Percentiles rank a stretch among this genome's conserved stretches.
Evolutionary conservation across 257 asterid genomes (phyloP).

Genomic region (Cinchona pubescens): DNA sequence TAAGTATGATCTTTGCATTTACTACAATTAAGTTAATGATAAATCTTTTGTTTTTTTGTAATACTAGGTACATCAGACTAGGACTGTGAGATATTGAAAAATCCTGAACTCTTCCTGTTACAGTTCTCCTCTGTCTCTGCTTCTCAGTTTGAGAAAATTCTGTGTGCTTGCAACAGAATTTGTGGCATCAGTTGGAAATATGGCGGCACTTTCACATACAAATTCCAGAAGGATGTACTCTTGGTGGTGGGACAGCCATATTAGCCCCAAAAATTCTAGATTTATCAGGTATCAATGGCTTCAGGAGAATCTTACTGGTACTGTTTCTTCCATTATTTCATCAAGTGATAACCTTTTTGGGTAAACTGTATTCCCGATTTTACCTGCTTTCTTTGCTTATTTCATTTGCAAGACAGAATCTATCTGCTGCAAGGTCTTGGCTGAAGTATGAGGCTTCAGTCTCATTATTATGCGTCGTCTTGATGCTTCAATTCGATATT

Average conservation of each 20-base stretch:
- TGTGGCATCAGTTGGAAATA: slow-evolving; percentile 27
- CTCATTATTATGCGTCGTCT: not conserved
- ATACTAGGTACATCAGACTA: slow-evolving; percentile 27
- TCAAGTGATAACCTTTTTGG: not conserved
- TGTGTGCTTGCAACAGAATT: slow-evolving; percentile 20
- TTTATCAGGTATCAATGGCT: no score
- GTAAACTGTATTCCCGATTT: not conserved
- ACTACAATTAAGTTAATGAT: not conserved
- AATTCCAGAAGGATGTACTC: slow-evolving; percentile 85
- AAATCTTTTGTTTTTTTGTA: slow-evolving; percentile 10
- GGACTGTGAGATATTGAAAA: slow-evolving; percentile 30
- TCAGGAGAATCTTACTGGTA: slow-evolving; percentile 96
- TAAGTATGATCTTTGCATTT: not conserved
- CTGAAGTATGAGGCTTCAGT: not conserved
- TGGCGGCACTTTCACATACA: slow-evolving; percentile 57
- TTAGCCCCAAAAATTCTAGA: slow-evolving; percentile 94
- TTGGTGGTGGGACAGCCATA: slow-evolving; percentile 99
- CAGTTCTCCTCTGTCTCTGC: slow-evolving; percentile 10
- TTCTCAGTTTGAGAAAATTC: slow-evolving; percentile 9
- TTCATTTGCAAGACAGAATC: no score
- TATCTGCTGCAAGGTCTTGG: no score
- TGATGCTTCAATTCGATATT: not conserved
- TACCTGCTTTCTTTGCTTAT: not conserved
- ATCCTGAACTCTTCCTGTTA: slow-evolving; percentile 35
- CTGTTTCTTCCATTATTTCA: no score